Evolutionary conservation across 2,329 filamentous ascomycete genomes (phyloP), one percentile per base, ranked within the genome.

Genomic region (Dactylellina parvicollis): DNA sequence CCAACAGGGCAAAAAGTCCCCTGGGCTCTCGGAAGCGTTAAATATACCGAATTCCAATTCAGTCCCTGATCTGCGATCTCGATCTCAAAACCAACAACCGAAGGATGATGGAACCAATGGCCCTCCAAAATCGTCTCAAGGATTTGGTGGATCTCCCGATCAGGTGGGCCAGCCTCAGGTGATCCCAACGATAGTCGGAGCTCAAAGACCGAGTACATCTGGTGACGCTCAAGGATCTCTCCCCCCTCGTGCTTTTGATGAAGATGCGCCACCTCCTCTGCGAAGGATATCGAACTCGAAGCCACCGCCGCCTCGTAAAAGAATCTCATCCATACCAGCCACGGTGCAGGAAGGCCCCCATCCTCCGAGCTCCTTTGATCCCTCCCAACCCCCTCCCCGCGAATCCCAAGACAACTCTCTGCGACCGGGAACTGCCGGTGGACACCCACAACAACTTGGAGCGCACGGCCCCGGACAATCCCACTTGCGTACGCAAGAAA

Each of bases 241-340:
- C 30, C 56, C 59, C 10, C 42, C 18, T 26, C 50, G 52, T 28
- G 20, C 4, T 10, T 64, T 59, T 34, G 69, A 74, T 34, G 60
- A 66, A 2, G 60, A 67, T 62, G 69, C 47, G 3, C 69, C 69
- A 7, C 69, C 69, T n/a, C 69, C 69, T n/a, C 44, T 74, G 14
- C 55, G 69, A 74, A 66, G 69, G 32, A 46, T 74, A 42, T 74
- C 69, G 22, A 74, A 40, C 16, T 74, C 69, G 14, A 74, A 62
- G 32, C 69, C 69, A 4, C 69, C 61, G 8, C 69, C 69, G 9
- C 54, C 60, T 4, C 69, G 69, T 12, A 56, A 64, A 38, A 40
- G 67, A 26, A 72, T 54, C 47, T 54, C 67, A 20, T 65, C 57
- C 1, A 72, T 72, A 16, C 67, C 67, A 0, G 42, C 59, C 8